phyloP scores from a whole-genome alignment of 331 rosid species.

The Malus hybrid region DNA sequence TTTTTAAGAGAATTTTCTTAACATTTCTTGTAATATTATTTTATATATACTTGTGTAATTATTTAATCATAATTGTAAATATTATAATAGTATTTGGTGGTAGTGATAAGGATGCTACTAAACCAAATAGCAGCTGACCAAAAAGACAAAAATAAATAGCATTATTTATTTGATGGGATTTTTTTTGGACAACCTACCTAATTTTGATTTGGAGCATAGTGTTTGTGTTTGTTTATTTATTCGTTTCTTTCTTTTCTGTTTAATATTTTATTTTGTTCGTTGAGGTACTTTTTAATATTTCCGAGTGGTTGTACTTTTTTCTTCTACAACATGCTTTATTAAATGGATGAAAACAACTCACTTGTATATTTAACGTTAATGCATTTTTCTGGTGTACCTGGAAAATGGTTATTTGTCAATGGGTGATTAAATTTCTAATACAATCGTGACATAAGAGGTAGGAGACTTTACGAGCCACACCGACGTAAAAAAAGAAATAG shows the following conservation, averaged over 20 bases:
- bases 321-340: background rate
- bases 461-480: background rate
- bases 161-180: background rate
- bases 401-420: too few relatives aligned
- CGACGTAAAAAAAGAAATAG: too few relatives aligned
- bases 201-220: slow-evolving; percentile 8
- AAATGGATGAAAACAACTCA: background rate
- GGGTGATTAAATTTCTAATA: too few relatives aligned
- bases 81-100: background rate
- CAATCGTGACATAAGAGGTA: too few relatives aligned
- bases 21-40: background rate
- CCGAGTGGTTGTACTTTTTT: background rate
- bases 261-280: background rate
- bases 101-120: slow-evolving; percentile 4
- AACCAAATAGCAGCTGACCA: too few relatives aligned
- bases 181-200: slow-evolving; percentile 6
- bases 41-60: background rate
- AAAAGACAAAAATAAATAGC: too few relatives aligned
- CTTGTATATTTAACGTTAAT: background rate
- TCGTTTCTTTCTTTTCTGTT: background rate
- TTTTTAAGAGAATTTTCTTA: too few relatives aligned
- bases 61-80: background rate
- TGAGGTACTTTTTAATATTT: background rate
- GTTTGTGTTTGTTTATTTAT: background rate
- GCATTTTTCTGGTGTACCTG: background rate